Evolutionary conservation across 176 grass and related monocot genomes (phyloP).

Genomic region (Triticum dicoccoides): DNA sequence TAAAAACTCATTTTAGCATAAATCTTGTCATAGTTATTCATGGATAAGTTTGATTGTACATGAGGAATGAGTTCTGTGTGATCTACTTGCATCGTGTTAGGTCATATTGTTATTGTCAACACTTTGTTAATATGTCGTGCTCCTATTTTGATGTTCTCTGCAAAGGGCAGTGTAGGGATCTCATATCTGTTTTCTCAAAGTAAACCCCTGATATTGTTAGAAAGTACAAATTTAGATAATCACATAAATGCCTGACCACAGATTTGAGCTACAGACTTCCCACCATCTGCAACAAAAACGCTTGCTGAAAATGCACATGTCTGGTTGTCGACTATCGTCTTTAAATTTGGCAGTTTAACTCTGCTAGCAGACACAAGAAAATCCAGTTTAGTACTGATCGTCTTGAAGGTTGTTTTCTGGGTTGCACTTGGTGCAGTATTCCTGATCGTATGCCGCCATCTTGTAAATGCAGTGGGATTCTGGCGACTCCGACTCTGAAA

Average conservation of each 20-base stretch:
- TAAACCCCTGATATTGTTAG: background rate
- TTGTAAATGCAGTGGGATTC: constrained; percentile 26
- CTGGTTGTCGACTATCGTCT: background rate
- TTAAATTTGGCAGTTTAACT: background rate
- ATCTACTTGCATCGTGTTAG: background rate
- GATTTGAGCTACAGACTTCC: background rate
- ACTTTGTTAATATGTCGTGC: background rate
- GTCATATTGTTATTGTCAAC: background rate
- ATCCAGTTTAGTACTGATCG: background rate
- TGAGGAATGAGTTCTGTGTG: background rate
- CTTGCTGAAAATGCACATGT: background rate
- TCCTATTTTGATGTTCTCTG: background rate
- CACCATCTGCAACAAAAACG: background rate
- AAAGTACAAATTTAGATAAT: background rate
- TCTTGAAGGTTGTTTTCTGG: background rate
- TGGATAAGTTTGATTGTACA: background rate
- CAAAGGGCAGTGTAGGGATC: background rate
- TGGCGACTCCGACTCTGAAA: background rate
- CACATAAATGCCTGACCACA: background rate
- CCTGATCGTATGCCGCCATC: background rate
- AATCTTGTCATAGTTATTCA: background rate
- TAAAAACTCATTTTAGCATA: background rate
- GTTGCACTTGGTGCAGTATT: background rate
- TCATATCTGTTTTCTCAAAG: background rate
- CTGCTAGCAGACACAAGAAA: background rate